phyloP scores from a whole-genome alignment of 345 rosid genomes.

The Citrus hindsii region DNA sequence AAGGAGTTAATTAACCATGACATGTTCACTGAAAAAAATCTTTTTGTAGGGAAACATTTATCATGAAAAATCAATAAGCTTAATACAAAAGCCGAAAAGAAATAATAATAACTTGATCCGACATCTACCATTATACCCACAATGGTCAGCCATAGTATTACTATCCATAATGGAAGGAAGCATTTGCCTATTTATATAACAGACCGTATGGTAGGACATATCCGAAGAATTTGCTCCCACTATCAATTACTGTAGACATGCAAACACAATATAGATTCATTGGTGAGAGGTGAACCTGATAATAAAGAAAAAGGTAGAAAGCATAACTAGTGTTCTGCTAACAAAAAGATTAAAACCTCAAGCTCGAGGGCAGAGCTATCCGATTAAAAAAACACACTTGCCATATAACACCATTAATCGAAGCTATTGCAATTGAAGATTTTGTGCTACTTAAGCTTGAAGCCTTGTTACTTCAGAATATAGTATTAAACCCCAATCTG shows the following conservation, averaged over 20 bases:
- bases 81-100: too few relatives aligned
- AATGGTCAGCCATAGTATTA: too few relatives aligned
- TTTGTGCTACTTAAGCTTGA: not conserved
- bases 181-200: too few relatives aligned
- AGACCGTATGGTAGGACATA: not conserved
- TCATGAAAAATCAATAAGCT: too few relatives aligned
- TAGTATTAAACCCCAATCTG: not conserved
- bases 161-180: too few relatives aligned
- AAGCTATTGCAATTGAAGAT: not conserved
- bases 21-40: too few relatives aligned
- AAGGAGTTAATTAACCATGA: too few relatives aligned
- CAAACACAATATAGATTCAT: not conserved
- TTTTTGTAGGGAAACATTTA: too few relatives aligned
- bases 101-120: too few relatives aligned
- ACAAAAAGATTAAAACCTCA: not conserved
- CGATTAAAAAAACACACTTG: not conserved
- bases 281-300: not conserved
- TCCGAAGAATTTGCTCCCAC: not conserved
- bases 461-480: not conserved
- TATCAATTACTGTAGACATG: not conserved
- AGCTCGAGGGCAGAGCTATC: not conserved
- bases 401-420: not conserved
- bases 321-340: not conserved
- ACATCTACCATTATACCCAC: too few relatives aligned
- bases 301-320: too few relatives aligned